Evolutionary conservation across 106 monocot genomes (phyloP).

Genomic region (Iris macrosiphon): DNA sequence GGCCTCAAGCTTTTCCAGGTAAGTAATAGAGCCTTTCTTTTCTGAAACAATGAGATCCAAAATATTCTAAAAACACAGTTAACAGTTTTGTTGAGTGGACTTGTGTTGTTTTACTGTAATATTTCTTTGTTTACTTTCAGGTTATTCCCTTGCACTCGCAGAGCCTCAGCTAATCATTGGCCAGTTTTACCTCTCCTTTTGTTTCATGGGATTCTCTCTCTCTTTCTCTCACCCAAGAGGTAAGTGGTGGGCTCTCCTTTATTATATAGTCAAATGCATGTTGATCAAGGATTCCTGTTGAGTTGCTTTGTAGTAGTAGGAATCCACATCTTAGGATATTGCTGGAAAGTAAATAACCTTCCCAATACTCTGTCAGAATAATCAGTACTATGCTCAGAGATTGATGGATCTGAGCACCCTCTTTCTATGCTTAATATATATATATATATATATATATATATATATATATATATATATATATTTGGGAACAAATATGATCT

Average conservation of each 20-base stretch:
- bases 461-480: too few species aligned
- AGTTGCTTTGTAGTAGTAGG: slow-evolving; percentile 5
- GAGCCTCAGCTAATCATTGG: background rate
- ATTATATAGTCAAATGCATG: slow-evolving; percentile 5
- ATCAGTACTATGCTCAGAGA: background rate
- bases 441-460: too few species aligned
- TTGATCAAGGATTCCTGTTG: slow-evolving; percentile 1
- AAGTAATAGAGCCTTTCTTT: background rate
- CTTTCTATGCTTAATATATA: background rate
- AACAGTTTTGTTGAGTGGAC: background rate
- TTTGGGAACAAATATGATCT: too few species aligned
- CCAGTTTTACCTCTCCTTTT: background rate
- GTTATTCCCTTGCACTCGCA: background rate
- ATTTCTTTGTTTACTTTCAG: background rate
- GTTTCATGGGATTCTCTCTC: background rate
- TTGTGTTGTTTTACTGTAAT: background rate
- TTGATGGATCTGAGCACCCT: background rate
- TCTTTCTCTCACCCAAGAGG: background rate
- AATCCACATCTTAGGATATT: slow-evolving; percentile 4
- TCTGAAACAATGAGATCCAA: background rate
- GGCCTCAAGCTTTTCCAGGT: background rate
- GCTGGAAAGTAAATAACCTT: slow-evolving; percentile 4
- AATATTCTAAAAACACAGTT: background rate
- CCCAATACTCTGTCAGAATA: background rate
- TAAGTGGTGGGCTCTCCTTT: slow-evolving; percentile 2